A percentile compares a stretch with the other conserved stretches of the same genome.
These are phyloP conservation scores for Artemisia argyi DNA, from an alignment of 129 eudicot species.

Conservation along the genomic window DNA sequence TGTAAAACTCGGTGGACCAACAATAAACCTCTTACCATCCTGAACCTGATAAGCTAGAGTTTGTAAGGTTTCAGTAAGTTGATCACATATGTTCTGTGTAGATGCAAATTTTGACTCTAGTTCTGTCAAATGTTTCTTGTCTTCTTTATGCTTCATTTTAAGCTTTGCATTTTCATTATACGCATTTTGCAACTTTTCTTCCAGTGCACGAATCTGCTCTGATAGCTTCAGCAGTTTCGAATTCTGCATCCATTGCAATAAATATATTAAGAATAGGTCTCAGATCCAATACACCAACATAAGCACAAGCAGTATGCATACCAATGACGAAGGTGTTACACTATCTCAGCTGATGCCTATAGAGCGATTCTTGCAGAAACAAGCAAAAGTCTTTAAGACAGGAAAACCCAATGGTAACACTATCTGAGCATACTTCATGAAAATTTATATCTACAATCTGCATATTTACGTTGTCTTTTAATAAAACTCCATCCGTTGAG, in stretches of 20 bases:
- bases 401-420: too few species aligned
- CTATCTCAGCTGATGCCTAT: too few species aligned
- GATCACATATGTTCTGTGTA: slow-evolving; percentile 84
- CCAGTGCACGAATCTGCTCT: slow-evolving; percentile 65
- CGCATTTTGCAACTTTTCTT: slow-evolving; percentile 78
- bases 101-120: slow-evolving; percentile 87
- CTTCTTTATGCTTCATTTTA: slow-evolving; percentile 86
- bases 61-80: slow-evolving; percentile 80
- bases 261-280: slow-evolving; percentile 12
- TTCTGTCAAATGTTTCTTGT: slow-evolving; percentile 92
- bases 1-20: slow-evolving; percentile 11
- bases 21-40: slow-evolving; percentile 53
- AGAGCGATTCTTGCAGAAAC: too few species aligned
- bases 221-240: slow-evolving; percentile 73
- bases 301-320: slow-evolving; percentile 11
- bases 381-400: too few species aligned
- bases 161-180: slow-evolving; percentile 91
- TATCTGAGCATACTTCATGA: not conserved
- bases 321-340: not conserved
- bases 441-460: slow-evolving; percentile 3
- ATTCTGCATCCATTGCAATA: slow-evolving; percentile 49
- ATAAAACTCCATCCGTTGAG: not conserved
- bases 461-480: slow-evolving; percentile 1
- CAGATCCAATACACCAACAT: slow-evolving; percentile 7
- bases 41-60: slow-evolving; percentile 75